Base-by-base conservation (phyloP, 2,329 filamentous ascomycete species). In the Epichloe baconii region DNA sequence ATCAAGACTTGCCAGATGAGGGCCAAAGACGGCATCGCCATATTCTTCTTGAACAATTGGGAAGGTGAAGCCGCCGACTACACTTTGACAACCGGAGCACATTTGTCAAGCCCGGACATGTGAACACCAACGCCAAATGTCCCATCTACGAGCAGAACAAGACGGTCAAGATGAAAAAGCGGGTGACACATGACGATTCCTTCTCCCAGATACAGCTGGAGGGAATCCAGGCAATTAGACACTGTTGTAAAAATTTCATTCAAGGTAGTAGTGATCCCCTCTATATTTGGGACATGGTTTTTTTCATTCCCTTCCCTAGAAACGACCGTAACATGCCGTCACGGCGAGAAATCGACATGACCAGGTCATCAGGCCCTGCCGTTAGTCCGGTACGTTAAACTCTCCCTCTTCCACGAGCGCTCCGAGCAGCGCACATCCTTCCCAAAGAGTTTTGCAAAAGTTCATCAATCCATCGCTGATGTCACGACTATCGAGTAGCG, bases 251-350 rank as follows among this genome's bases (percentile, higher is more conserved):
- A n/a, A 15, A 15, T 48, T 23, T 17, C 36, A 37, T 49, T 49
- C 19, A 36, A 43, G 38, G 42, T 44, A 38, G 15, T 42, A 38
- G 15, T 42, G 23, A 38, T 47, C 36, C 14, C 42, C 10, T 31
- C n/a, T 50, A 38, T 38, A 47, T 35, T 50, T 52, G 59, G 60
- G 63, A 61, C 61, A 62, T 66, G 61, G 62, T 64, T 58, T 64
- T 57, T 65, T 64, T 66, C 62, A 64, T 69, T 65, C 65, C 65
- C 66, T 72, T 71, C 71, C 71, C 66, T 71, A 67, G 68, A 67
- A 68, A 71, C 65, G 61, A 67, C 64, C 71, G 65, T 71, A 68
- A 69, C 65, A 71, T 72, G 70, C 65, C 72, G 66, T 63, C 65
- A 63, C 59, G 61, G 64, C 62, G 60, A 66, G 62, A 67, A 66